Evolutionary conservation across 305 asterid species (phyloP).

Genomic region (Solanum hybrid): DNA sequence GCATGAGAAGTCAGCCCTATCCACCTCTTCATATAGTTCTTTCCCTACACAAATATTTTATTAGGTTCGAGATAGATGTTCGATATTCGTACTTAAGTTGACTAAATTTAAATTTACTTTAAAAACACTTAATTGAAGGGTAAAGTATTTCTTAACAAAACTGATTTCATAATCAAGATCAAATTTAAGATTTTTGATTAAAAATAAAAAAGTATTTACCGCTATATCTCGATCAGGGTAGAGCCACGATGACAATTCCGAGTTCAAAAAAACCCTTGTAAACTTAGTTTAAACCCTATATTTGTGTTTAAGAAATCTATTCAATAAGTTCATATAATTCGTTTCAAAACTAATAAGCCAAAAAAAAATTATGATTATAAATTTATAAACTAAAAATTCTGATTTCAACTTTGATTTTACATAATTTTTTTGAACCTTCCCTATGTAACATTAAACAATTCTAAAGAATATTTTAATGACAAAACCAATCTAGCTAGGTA

Average conservation of each 20-base stretch:
- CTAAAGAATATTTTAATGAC: background rate
- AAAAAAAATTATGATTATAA: background rate
- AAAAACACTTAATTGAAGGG: background rate
- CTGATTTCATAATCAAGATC: background rate
- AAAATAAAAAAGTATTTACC: background rate
- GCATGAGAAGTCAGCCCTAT: constrained; percentile 27
- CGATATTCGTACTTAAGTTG: background rate
- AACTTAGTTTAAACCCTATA: background rate
- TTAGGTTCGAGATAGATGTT: background rate
- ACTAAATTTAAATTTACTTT: background rate
- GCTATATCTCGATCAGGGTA: background rate
- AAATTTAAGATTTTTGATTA: fast-evolving
- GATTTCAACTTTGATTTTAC: background rate
- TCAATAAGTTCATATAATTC: background rate
- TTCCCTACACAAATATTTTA: background rate
- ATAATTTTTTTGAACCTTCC: background rate
- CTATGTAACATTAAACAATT: background rate
- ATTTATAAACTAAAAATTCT: background rate
- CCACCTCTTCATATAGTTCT: background rate
- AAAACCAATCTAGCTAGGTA: background rate
- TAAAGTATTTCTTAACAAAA: background rate
- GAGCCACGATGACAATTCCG: background rate
- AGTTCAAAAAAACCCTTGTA: background rate
- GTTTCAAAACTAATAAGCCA: background rate
- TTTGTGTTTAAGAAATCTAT: background rate